A percentile compares a stretch with the other conserved stretches of the same genome.
Evolutionary conservation across 306 rosid species (phyloP).

Genomic region (Quercus dentata): DNA sequence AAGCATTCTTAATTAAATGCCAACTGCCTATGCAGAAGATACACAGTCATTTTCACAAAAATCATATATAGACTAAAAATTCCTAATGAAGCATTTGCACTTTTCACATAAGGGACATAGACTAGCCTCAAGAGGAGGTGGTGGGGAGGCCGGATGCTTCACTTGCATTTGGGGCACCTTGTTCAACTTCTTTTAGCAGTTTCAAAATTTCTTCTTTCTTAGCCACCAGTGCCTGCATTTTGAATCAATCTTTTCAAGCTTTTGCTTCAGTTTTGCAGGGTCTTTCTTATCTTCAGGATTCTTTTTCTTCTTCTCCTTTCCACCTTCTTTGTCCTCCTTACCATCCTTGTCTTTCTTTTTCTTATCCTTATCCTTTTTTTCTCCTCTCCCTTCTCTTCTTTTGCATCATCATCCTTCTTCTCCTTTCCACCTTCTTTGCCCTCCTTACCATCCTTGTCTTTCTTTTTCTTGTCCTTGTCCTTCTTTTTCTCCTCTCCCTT

Average conservation of each 20-base stretch:
- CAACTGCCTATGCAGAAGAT: neutral
- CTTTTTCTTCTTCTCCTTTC: constrained; percentile 45
- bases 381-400: constrained; percentile 2
- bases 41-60: too few relatives aligned
- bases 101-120: neutral
- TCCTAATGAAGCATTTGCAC: neutral
- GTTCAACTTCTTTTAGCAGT: constrained; percentile 41
- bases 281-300: constrained; percentile 59
- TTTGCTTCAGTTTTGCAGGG: constrained; percentile 43
- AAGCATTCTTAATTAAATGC: neutral
- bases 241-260: constrained; percentile 54
- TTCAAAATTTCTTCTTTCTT: constrained; percentile 55
- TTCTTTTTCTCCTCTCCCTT: constrained; percentile 10
- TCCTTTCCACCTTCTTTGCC: constrained; percentile 9
- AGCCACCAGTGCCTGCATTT: constrained; percentile 40
- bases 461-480: neutral
- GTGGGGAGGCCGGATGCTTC: neutral
- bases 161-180: constrained; percentile 19
- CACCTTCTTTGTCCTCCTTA: constrained; percentile 11
- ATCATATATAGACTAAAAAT: neutral
- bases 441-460: constrained; percentile 10
- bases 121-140: constrained; percentile 11
- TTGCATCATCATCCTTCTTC: neutral
- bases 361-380: neutral
- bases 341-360: constrained; percentile 11